A percentile compares a stretch with the other conserved stretches of the same genome.
Evolutionary conservation across 148 eudicot genomes (phyloP).

Genomic region (Salicornia ramosissima): DNA sequence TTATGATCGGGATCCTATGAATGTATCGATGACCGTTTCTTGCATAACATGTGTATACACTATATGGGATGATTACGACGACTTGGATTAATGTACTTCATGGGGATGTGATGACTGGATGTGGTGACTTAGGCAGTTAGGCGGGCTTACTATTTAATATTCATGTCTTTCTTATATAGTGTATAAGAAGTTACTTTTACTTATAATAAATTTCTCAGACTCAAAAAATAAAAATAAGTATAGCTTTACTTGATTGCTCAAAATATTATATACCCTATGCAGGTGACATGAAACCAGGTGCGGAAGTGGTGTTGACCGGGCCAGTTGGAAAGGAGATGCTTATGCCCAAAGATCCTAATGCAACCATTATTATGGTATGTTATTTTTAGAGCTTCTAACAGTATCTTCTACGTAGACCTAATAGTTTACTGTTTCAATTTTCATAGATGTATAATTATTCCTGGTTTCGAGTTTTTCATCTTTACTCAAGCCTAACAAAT

Average conservation of each 20-base stretch:
- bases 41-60: not conserved
- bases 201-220: not conserved
- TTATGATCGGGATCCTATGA: not conserved
- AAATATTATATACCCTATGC: slow-evolving; percentile 22
- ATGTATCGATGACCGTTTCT: not conserved
- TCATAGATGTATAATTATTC: not conserved
- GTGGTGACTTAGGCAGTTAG: too few relatives aligned
- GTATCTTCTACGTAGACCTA: not conserved
- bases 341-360: slow-evolving; percentile 96
- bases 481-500: slow-evolving; percentile 1
- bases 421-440: not conserved
- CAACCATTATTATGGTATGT: slow-evolving; percentile 78
- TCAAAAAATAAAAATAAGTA: too few relatives aligned
- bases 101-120: too few relatives aligned
- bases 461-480: not conserved
- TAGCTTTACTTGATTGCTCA: too few relatives aligned
- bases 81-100: not conserved
- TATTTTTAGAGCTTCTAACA: not conserved
- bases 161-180: too few relatives aligned
- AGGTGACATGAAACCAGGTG: slow-evolving; percentile 97
- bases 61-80: not conserved
- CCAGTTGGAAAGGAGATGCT: slow-evolving; percentile 99
- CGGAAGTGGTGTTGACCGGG: slow-evolving; percentile 80
- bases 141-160: too few relatives aligned
- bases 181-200: too few relatives aligned